phyloP scores from a whole-genome alignment of 2,329 filamentous ascomycete genomes.

The Aspergillus sp. region DNA sequence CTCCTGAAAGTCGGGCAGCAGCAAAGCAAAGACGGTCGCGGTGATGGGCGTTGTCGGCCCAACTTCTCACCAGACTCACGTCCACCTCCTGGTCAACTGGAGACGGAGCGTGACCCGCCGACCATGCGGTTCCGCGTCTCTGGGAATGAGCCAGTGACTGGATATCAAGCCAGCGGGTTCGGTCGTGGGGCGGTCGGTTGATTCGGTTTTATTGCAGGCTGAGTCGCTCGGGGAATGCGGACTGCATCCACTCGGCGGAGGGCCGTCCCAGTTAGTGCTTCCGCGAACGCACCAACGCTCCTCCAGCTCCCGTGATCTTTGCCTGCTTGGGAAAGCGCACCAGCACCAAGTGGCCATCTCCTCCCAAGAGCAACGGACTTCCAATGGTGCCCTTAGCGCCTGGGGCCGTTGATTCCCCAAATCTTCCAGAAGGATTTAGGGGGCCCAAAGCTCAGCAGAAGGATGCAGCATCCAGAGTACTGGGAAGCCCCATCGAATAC shows the following conservation, averaged over 20 bases:
- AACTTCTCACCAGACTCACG: background rate
- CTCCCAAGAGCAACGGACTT: background rate
- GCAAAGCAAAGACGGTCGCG: conserved; percentile 1
- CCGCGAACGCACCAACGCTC: conserved; percentile 12
- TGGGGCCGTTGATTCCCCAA: conserved; percentile 15
- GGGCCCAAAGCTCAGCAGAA: conserved; percentile 8
- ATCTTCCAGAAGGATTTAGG: conserved; percentile 24
- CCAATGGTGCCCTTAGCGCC: conserved; percentile 5
- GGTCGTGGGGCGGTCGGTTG: conserved; percentile 15
- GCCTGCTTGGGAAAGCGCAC: conserved; percentile 1
- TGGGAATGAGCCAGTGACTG: conserved; percentile 4
- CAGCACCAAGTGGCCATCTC: background rate
- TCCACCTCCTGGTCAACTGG: conserved; percentile 1
- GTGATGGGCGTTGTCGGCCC: conserved; percentile 1
- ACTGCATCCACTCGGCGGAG: conserved; percentile 23
- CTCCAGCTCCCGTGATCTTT: background rate
- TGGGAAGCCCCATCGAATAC: conserved; percentile 1
- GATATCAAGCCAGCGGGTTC: background rate
- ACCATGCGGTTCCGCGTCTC: conserved; percentile 13
- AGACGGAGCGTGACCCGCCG: background rate
- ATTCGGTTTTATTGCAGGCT: background rate
- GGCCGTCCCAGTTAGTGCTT: conserved; percentile 23
- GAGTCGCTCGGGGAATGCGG: conserved; percentile 26
- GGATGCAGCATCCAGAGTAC: conserved; percentile 13
- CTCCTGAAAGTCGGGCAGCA: conserved; percentile 17